Evolutionary conservation across 164 flowering plant species (phyloP), one percentile per base, ranked within the genome.

Genomic region (Liquidambar formosana): DNA sequence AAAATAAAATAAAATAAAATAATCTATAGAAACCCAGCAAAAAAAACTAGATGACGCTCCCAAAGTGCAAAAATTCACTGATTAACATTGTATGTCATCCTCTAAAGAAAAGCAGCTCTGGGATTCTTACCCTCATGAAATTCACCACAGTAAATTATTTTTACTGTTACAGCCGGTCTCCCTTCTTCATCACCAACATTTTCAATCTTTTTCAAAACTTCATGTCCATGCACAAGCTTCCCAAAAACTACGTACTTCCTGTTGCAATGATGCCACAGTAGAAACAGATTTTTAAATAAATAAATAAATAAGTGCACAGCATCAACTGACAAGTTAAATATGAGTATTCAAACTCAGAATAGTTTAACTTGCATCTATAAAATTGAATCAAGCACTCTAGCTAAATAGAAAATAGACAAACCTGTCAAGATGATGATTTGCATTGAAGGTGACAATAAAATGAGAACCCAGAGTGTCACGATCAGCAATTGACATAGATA

Each of bases 171-270:
- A 72, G 76, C 49, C 66, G 94, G 97, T 48, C 41, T 75, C 22
- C 89, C 93, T n/a, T 86, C 84, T 49, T 87, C 97, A 80, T 88
- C 88, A 58, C 88, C 97, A 4, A 72, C 85, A 69, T 63, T 62
- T 72, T 96, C 99, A 54, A 96, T 93, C 76, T 78, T 90, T 71
- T 82, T 85, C 73, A 96, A 58, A 61, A 89, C 85, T 53, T 90
- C 89, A 25, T 67, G 76, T 27, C 99, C 98, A 66, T 86, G 78
- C 57, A 93, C 86, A 71, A 96, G 91, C 80, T 90, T 92, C 61
- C 99, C 99, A 81, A 96, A 91, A 8, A 90, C 96, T 57, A 89
- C 85, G 77, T 77, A 77, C 76, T 88, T 90, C 84, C 99, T 96
- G 89, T 74, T 27, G 68, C 65, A 57, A 46, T 16, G 15, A 65